A percentile compares a stretch with the other conserved stretches of the same genome.
Conservation (phyloP, 2,329 filamentous ascomycete genomes). For the Neonectria magnoliae region DNA sequence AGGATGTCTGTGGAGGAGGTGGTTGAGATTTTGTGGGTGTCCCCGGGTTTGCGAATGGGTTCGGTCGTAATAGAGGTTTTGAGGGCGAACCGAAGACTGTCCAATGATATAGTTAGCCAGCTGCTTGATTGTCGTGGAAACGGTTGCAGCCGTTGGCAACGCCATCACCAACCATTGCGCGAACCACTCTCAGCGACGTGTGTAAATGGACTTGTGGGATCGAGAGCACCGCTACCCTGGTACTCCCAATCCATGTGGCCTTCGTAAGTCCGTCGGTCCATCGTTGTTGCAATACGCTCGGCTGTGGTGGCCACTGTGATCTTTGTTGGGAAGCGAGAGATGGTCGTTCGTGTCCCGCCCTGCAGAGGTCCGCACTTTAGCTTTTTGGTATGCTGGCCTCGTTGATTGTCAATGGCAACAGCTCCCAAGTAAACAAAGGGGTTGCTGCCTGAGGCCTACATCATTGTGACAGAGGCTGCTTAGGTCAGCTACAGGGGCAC, state of each 20-base stretch:
- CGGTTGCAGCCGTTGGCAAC: neutral
- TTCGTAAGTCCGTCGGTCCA: constrained; percentile 67
- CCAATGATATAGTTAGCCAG: constrained; percentile 31
- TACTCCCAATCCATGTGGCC: constrained; percentile 76
- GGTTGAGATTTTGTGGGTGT: constrained; percentile 55
- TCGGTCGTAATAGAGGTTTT: constrained; percentile 47
- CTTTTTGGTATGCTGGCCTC: constrained; percentile 21
- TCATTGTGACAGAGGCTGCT: constrained; percentile 16
- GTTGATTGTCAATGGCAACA: constrained; percentile 43
- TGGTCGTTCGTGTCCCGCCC: constrained; percentile 10
- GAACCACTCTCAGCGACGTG: constrained; percentile 57
- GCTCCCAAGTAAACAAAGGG: constrained; percentile 49
- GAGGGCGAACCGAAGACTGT: constrained; percentile 52
- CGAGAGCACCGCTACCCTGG: constrained; percentile 65
- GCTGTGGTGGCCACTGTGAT: constrained; percentile 25
- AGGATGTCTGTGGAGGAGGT: constrained; percentile 53
- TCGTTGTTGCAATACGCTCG: constrained; percentile 40
- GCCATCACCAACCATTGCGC: constrained; percentile 52
- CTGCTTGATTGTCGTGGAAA: neutral
- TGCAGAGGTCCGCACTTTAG: constrained; percentile 13
- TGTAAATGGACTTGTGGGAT: constrained; percentile 70
- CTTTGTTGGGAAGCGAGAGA: constrained; percentile 8
- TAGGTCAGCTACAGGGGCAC: constrained; percentile 45
- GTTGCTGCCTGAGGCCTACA: constrained; percentile 39
- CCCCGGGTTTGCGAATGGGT: constrained; percentile 49